These are phyloP conservation scores for Fusarium sp. DNA, from an alignment of 2,329 filamentous ascomycete species.

Conservation along the genomic window DNA sequence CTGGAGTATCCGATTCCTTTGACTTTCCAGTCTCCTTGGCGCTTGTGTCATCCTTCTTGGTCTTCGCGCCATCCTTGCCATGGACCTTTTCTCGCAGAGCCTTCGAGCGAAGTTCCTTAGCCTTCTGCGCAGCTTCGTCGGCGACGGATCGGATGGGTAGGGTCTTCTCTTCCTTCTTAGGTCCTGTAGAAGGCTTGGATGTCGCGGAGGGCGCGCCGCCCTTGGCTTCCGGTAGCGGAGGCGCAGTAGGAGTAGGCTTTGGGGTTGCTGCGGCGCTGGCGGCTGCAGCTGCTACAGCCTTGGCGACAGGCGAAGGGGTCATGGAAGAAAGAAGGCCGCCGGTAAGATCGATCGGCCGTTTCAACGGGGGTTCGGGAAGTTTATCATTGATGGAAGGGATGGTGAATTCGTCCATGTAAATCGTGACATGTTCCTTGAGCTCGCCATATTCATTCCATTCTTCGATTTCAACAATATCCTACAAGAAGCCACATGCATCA, in stretches of 20 bases:
- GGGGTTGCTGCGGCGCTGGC: constrained; percentile 36
- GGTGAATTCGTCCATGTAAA: constrained; percentile 73
- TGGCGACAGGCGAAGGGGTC: constrained; percentile 42
- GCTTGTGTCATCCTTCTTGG: constrained; percentile 6
- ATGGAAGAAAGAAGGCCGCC: constrained; percentile 39
- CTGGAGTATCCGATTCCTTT: constrained; percentile 11
- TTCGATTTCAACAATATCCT: constrained; percentile 95
- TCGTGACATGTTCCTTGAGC: constrained; percentile 84
- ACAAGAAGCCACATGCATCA: constrained; percentile 2
- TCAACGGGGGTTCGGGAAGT: constrained; percentile 54
- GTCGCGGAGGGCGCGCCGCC: constrained; percentile 17
- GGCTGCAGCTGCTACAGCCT: constrained; percentile 40
- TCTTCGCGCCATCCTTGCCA: constrained; percentile 55
- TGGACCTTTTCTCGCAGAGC: constrained; percentile 67
- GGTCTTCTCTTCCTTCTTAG: constrained; percentile 47
- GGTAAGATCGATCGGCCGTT: constrained; percentile 44
- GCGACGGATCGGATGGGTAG: constrained; percentile 67
- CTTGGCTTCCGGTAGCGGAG: constrained; percentile 45
- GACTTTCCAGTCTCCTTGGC: constrained; percentile 18
- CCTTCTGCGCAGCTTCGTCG: constrained; percentile 74
- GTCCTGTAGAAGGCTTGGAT: constrained; percentile 28
- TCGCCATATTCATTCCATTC: constrained; percentile 99
- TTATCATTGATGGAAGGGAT: constrained; percentile 68
- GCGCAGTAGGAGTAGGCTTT: constrained; percentile 42
- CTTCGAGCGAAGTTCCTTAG: constrained; percentile 69